A percentile compares a stretch with the other conserved stretches of the same genome.
These are phyloP conservation scores for Salmacisia buchloeana DNA, from an alignment of 1,284 basidiomycete species.

Conservation along the genomic window DNA sequence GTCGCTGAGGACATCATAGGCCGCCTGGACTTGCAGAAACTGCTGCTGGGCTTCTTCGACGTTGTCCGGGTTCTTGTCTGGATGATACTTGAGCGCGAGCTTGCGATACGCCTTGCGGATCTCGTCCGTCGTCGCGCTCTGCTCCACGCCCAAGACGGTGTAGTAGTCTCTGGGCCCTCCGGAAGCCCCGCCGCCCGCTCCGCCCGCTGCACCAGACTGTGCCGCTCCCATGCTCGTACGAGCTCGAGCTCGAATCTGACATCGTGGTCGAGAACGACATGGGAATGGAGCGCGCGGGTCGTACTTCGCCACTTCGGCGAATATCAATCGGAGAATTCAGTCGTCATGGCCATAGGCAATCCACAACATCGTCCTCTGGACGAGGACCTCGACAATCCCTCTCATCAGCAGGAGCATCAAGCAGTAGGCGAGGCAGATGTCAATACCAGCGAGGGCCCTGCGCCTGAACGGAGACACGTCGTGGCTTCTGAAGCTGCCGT, in stretches of 20 bases:
- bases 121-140: slow-evolving; percentile 38
- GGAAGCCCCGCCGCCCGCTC: background rate
- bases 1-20: slow-evolving; percentile 68
- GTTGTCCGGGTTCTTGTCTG: slow-evolving; percentile 56
- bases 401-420: too few species aligned
- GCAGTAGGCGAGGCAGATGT: too few species aligned
- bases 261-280: background rate
- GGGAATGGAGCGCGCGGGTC: too few species aligned
- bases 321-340: too few species aligned
- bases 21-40: slow-evolving; percentile 84
- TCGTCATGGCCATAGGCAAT: too few species aligned
- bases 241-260: background rate
- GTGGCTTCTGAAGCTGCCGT: slow-evolving; percentile 12
- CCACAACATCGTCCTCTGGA: too few species aligned
- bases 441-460: background rate
- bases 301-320: too few species aligned
- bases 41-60: slow-evolving; percentile 78
- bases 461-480: slow-evolving; percentile 14
- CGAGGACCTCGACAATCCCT: too few species aligned
- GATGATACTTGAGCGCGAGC: slow-evolving; percentile 51
- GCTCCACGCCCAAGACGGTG: slow-evolving; percentile 40
- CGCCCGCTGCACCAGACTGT: slow-evolving; percentile 1
- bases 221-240: slow-evolving; percentile 5
- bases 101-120: slow-evolving; percentile 48
- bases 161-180: slow-evolving; percentile 35